Base-by-base conservation (phyloP, 495 filamentous ascomycete genomes). In the Staphylotrichum tortipilum region DNA sequence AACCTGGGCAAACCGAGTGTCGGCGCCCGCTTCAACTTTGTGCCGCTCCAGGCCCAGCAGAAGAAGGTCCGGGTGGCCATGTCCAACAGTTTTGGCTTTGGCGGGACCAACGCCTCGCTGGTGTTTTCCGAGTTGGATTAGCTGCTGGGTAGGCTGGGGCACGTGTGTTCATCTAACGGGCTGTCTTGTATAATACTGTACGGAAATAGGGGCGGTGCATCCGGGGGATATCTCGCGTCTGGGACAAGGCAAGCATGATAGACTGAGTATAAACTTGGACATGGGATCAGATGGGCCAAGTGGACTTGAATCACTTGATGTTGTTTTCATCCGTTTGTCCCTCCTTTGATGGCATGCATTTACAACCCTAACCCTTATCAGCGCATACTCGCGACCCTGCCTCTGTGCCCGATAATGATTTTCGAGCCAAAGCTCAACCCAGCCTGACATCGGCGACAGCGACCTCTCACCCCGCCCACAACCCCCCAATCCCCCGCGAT, bases 51-150 rank as follows among this genome's bases (percentile, higher is more conserved):
- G 26, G 74, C 86, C 2, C 90, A 96, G 61, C 62, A 83, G 23
- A 80, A 80, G 55, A 50, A 70, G 9, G 81, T 96, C 19, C 74
- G 84, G 49, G 85, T 90, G 22, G 84, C 84, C 28, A 53, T 98
- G 57, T 89, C 87, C 17, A 98, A 98, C 60, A 97, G 91, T 61
- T 98, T 98, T 74, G 92, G 92, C 1, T 98, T 98, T 72, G 92
- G 92, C 9, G 92, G 92, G 24, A 98, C 92, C 8, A 97, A 97
- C 70, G 90, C 90, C 37, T 87, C 79, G 53, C 70, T 98, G 36
- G 91, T 89, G 52, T 94, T 98, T 64, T 77, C 70, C 7, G 78
- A 76, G 56, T 68, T 64, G 15, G 55, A 66, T 1, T 67, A 59
- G 35, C 10, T n/a, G n/a, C n/a, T n/a, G n/a, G n/a, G n/a, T n/a